Conservation (phyloP, 352 stramenopile species). For the Phytophthora colocasiae region DNA sequence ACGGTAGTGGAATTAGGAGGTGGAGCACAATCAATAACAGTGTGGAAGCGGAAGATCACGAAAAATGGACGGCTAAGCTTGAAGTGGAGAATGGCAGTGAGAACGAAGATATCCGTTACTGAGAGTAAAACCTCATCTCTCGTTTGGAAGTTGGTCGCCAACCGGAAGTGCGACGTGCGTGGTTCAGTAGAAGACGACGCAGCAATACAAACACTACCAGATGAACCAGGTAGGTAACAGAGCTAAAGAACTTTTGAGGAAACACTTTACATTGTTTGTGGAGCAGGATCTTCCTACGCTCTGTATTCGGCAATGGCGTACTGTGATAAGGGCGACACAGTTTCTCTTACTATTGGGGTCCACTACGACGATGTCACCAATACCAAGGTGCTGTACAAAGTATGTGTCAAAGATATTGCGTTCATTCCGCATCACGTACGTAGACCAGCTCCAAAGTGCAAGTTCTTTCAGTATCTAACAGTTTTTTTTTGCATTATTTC, state of each 20-base stretch:
- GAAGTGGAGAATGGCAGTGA: slow-evolving; percentile 35
- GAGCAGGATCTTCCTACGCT: slow-evolving; percentile 4
- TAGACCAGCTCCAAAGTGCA: not conserved
- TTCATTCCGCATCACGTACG: slow-evolving; percentile 28
- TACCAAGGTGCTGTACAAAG: slow-evolving; percentile 11
- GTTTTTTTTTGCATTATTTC: not conserved
- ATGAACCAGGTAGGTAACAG: slow-evolving; percentile 5
- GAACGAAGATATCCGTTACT: not conserved
- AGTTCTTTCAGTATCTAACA: too few relatives aligned
- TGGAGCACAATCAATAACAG: not conserved
- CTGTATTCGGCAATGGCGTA: slow-evolving; percentile 33
- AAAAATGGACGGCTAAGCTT: slow-evolving; percentile 24
- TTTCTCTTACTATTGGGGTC: slow-evolving; percentile 23
- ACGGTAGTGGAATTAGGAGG: slow-evolving; percentile 16
- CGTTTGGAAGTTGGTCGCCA: slow-evolving; percentile 30
- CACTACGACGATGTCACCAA: not conserved
- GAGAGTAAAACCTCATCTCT: not conserved
- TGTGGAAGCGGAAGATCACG: slow-evolving; percentile 31
- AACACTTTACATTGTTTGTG: too few relatives aligned
- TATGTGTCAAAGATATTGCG: slow-evolving; percentile 26
- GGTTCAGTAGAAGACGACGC: slow-evolving; percentile 23
- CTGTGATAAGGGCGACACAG: slow-evolving; percentile 21
- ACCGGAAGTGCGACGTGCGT: slow-evolving; percentile 24
- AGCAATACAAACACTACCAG: not conserved
- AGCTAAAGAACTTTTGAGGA: too few relatives aligned